These are phyloP conservation scores for Cruciata laevipes DNA, from an alignment of 257 asterid species.

Conservation along the genomic window DNA sequence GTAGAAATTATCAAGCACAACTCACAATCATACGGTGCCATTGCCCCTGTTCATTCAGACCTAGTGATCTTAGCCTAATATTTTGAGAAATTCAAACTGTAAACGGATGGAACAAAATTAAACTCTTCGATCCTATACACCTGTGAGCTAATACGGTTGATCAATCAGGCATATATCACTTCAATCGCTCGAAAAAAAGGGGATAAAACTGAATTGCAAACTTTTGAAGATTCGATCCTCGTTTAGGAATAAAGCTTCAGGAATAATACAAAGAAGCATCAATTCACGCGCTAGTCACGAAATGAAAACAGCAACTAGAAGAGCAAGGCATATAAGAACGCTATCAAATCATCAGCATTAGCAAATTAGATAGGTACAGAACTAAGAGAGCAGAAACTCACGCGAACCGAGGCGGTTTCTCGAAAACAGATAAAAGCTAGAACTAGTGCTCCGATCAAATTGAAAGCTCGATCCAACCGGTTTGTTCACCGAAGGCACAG, in stretches of 20 bases:
- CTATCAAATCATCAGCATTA: background rate
- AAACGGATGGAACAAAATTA: background rate
- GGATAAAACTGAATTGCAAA: no score
- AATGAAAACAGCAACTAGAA: background rate
- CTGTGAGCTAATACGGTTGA: background rate
- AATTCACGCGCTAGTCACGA: background rate
- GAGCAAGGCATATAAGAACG: background rate
- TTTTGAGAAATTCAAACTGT: background rate
- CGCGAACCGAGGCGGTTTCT: constrained; percentile 40
- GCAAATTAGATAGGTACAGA: background rate
- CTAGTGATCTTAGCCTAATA: background rate
- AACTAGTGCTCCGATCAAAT: constrained; percentile 24
- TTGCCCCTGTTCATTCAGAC: background rate
- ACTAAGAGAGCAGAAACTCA: constrained; percentile 12
- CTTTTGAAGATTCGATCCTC: background rate
- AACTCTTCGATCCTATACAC: background rate
- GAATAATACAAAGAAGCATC: background rate
- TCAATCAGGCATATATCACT: background rate
- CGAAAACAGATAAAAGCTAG: constrained; percentile 22
- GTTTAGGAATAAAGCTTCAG: background rate
- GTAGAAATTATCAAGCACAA: background rate
- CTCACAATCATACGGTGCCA: background rate
- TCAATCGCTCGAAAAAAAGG: background rate
- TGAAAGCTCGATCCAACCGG: constrained; percentile 28
- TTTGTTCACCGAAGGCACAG: constrained; percentile 45